These are phyloP conservation scores for Actinomortierella ambigua DNA, from an alignment of 371 early-diverging fungal species.

Conservation along the genomic window DNA sequence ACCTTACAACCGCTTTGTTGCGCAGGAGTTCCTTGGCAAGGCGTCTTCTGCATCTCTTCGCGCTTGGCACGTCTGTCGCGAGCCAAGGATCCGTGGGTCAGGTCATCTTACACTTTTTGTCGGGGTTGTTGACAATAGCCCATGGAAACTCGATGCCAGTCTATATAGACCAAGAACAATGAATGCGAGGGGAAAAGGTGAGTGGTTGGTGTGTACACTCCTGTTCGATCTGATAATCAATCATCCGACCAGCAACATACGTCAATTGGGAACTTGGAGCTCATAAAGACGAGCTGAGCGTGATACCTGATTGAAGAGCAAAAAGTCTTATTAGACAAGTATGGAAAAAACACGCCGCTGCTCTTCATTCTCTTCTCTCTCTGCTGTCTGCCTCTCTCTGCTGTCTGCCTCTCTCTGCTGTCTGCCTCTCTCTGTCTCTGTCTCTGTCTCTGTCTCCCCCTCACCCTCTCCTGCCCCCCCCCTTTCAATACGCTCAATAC, in stretches of 20 bases:
- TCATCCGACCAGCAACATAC: slow-evolving; percentile 49
- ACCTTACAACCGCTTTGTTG: no score
- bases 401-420: no score
- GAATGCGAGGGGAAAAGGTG: slow-evolving; percentile 15
- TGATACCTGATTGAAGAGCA: slow-evolving; percentile 63
- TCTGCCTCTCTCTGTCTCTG: not conserved
- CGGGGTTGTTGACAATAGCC: slow-evolving; percentile 54
- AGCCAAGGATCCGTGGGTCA: no score
- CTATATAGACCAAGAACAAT: slow-evolving; percentile 38
- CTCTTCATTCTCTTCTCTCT: no score
- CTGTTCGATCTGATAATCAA: not conserved
- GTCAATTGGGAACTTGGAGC: slow-evolving; percentile 86
- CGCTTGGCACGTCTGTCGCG: no score
- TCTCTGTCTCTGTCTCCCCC: not conserved
- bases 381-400: no score
- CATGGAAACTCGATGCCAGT: slow-evolving; percentile 74
- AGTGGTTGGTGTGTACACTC: slow-evolving; percentile 1
- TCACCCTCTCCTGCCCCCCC: not conserved
- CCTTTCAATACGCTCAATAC: no score
- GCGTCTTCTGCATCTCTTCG: no score
- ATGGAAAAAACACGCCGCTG: no score
- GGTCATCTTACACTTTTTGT: slow-evolving; percentile 33
- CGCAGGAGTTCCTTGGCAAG: no score
- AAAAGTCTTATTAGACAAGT: not conserved
- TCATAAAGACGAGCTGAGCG: slow-evolving; percentile 81